These are phyloP conservation scores for Aspergillus fischeri DNA, from an alignment of 2,329 filamentous ascomycete genomes.

Conservation along the genomic window DNA sequence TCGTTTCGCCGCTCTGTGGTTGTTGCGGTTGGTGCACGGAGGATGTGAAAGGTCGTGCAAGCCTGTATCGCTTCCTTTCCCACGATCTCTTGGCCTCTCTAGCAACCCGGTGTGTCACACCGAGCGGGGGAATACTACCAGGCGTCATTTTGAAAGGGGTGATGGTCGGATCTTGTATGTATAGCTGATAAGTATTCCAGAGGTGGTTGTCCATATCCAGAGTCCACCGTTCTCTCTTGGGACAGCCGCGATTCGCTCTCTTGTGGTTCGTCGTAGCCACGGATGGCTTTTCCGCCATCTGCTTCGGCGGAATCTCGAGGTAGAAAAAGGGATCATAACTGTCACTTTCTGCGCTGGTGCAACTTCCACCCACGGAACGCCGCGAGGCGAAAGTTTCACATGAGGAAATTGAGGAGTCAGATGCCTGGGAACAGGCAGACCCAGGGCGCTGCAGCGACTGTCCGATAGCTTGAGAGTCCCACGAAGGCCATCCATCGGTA, in stretches of 20 bases:
- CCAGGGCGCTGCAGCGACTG: constrained; percentile 51
- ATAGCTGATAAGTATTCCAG: constrained; percentile 63
- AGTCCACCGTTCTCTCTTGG: constrained; percentile 46
- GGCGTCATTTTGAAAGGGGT: constrained; percentile 66
- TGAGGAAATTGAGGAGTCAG: constrained; percentile 61
- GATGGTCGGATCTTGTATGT: constrained; percentile 62
- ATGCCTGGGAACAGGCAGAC: constrained; percentile 56
- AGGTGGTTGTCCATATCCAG: constrained; percentile 63
- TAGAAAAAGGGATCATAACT: constrained; percentile 53
- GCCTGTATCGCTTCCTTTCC: constrained; percentile 43
- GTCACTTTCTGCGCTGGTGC: constrained; percentile 59
- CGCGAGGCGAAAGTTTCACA: constrained; percentile 54
- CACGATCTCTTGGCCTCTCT: constrained; percentile 59
- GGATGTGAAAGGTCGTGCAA: constrained; percentile 17
- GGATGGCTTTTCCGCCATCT: constrained; percentile 29
- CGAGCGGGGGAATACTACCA: constrained; percentile 59
- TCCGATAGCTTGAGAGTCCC: constrained; percentile 30
- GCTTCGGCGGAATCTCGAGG: constrained; percentile 35
- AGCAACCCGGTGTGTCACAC: constrained; percentile 61
- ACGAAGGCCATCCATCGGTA: constrained; percentile 28
- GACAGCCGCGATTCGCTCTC: constrained; percentile 20
- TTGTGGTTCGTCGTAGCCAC: constrained; percentile 30
- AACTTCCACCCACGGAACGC: constrained; percentile 56
- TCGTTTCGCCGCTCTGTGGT: constrained; percentile 46
- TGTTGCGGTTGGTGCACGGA: constrained; percentile 22